phyloP scores from a whole-genome alignment of 805 yeast genomes.

The Ascoidea rubescens region DNA sequence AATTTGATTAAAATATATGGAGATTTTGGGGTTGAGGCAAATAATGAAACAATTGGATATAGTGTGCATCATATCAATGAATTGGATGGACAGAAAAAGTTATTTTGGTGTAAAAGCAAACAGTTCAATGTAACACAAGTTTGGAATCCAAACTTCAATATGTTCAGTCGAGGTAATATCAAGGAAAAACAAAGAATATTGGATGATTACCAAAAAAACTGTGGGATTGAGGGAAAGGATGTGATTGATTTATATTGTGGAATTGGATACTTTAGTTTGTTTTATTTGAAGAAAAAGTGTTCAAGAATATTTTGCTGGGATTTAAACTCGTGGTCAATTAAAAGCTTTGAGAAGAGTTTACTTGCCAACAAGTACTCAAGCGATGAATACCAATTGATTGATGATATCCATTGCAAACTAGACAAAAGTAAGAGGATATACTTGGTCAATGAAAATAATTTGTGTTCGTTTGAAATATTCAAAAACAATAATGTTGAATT shows the following conservation, averaged over 20 bases:
- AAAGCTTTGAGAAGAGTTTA: conserved; percentile 52
- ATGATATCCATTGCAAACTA: conserved; percentile 14
- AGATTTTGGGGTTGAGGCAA: conserved; percentile 39
- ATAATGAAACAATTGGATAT: conserved; percentile 6
- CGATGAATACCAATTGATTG: conserved; percentile 19
- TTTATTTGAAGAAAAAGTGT: conserved; percentile 47
- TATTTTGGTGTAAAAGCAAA: conserved; percentile 52
- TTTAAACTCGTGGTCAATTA: conserved; percentile 70
- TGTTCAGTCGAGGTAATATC: conserved; percentile 82
- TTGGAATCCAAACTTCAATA: conserved; percentile 79
- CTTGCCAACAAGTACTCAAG: conserved; percentile 26
- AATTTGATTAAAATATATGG: conserved; percentile 49
- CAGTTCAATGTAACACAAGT: conserved; percentile 69
- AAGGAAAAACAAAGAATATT: conserved; percentile 64
- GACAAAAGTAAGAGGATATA: conserved; percentile 20
- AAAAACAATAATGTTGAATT: conserved; percentile 4
- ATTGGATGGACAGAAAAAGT: conserved; percentile 23
- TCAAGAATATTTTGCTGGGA: conserved; percentile 60
- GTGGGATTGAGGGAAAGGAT: conserved; percentile 21
- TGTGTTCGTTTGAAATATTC: conserved; percentile 29
- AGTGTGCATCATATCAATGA: conserved; percentile 2
- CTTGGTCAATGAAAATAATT: conserved; percentile 55
- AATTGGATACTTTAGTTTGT: conserved; percentile 70
- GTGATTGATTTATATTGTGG: conserved; percentile 72
- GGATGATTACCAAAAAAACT: conserved; percentile 19